Conservation (phyloP, 1,139 yeast species). For the Pichiaceae sp. region DNA sequence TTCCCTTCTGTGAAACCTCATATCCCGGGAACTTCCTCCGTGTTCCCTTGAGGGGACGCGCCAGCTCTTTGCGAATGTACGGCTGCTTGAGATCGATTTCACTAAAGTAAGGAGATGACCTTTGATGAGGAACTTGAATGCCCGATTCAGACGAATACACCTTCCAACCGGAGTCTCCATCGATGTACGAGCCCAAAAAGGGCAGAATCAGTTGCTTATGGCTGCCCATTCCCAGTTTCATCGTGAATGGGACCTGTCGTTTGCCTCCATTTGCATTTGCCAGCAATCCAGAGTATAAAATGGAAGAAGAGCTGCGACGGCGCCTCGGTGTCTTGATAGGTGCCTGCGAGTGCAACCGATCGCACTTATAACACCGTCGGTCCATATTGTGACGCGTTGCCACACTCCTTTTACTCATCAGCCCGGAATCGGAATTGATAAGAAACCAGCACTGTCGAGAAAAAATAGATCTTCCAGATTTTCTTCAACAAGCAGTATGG, state of each 20-base stretch:
- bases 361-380: slow-evolving; percentile 16
- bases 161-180: neutral
- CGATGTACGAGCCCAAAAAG: slow-evolving; percentile 8
- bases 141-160: too few relatives aligned
- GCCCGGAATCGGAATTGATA: too few relatives aligned
- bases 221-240: slow-evolving; percentile 16
- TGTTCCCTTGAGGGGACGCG: slow-evolving; percentile 5
- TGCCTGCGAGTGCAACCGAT: slow-evolving; percentile 2
- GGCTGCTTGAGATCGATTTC: slow-evolving; percentile 26
- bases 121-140: neutral
- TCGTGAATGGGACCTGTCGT: slow-evolving; percentile 14
- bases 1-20: slow-evolving; percentile 31
- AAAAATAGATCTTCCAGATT: too few relatives aligned
- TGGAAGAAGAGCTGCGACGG: slow-evolving; percentile 13
- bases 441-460: too few relatives aligned
- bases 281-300: slow-evolving; percentile 13
- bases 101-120: slow-evolving; percentile 30
- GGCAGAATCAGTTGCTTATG: slow-evolving; percentile 9
- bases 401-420: too few relatives aligned
- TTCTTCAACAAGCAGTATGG: too few relatives aligned
- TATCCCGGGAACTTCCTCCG: slow-evolving; percentile 28
- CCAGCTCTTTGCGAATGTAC: slow-evolving; percentile 23
- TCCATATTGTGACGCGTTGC: too few relatives aligned
- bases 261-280: slow-evolving; percentile 6
- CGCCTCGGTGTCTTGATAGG: neutral